Conservation (phyloP, 2,329 filamentous ascomycete genomes). For the Hypoxylon sp. region DNA sequence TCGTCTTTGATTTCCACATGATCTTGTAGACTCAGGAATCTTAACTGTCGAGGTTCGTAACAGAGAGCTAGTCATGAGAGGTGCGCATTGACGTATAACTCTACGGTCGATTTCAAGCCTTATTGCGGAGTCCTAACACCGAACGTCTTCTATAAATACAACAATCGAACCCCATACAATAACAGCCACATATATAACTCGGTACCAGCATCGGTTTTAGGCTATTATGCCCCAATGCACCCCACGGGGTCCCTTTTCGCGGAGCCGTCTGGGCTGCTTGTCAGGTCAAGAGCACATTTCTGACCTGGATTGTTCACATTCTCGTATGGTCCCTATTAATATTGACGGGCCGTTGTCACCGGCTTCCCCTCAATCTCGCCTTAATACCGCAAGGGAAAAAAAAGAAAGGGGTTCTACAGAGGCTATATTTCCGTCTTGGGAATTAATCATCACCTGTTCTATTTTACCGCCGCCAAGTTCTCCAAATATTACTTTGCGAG, state of each 20-base stretch:
- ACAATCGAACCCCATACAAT: constrained; percentile 31
- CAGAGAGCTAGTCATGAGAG: constrained; percentile 6
- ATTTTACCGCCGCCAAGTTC: constrained; percentile 44
- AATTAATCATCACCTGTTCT: constrained; percentile 35
- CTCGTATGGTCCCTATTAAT: constrained; percentile 32
- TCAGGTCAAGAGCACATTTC: constrained; percentile 8
- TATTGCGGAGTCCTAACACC: constrained; percentile 33
- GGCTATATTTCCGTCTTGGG: constrained; percentile 37
- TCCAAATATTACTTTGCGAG: constrained; percentile 27
- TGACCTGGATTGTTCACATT: constrained; percentile 11
- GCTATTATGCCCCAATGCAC: constrained; percentile 42
- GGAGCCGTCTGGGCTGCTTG: constrained; percentile 29
- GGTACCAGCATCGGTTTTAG: constrained; percentile 43
- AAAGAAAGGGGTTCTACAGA: constrained; percentile 20
- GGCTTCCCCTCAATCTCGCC: constrained; percentile 40
- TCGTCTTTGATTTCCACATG: not conserved
- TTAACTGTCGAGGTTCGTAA: not conserved
- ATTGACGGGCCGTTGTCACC: constrained; percentile 37
- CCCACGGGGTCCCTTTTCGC: constrained; percentile 34
- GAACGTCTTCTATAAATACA: constrained; percentile 36
- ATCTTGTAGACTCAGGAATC: not conserved
- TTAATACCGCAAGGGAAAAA: constrained; percentile 27
- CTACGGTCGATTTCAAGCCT: constrained; percentile 12
- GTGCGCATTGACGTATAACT: constrained; percentile 1
- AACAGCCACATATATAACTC: constrained; percentile 30